Evolutionary conservation across 129 eudicot species (phyloP), one percentile per base, ranked within the genome.

Genomic region (Mikania micrantha): DNA sequence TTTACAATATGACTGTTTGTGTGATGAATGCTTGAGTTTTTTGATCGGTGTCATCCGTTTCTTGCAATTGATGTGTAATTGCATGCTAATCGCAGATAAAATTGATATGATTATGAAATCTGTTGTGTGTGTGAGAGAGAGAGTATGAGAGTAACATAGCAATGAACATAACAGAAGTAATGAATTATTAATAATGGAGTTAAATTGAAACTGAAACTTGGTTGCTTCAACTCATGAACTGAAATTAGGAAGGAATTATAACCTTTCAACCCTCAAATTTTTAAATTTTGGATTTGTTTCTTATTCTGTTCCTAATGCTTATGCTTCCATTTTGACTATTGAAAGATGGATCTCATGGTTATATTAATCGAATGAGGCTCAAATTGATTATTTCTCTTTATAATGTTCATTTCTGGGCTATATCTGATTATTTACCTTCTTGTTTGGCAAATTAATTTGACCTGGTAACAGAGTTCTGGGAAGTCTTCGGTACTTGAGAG

Each of bases 401-500:
- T 69, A 54, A 32, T 53, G 64, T 36, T 24, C 7, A 38, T 35
- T 31, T 71, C 25, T 71, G 60, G 11, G 21, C 36, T 66, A 4
- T 21, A 29, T 41, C 48, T 54, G 22, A 66, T 41, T 59, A 16
- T 27, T 66, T 65, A 2, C 1, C 6, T n/a, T 48, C 48, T 49
- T 29, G 58, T 57, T 41, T 19, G 25, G 57, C 44, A 58, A 73
- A 42, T 41, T 20, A 8, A 39, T 22, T 56, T 56, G 63, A 38
- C 19, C 16, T 53, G 70, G 27, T 74, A 40, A 34, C 69, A 83
- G 88, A 83, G 88, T 77, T 84, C 83, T 19, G 90, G 90, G 35
- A 84, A 84, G 69, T 84, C 90, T 66, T 84, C 90, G 11, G 90
- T 84, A 44, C 76, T 84, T 52, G 90, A 84, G 77, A 84, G 90